Percentiles rank a stretch among this genome's conserved stretches.
These are phyloP conservation scores for Glycine tomentella DNA, from an alignment of 306 rosid genomes.

Conservation along the genomic window DNA sequence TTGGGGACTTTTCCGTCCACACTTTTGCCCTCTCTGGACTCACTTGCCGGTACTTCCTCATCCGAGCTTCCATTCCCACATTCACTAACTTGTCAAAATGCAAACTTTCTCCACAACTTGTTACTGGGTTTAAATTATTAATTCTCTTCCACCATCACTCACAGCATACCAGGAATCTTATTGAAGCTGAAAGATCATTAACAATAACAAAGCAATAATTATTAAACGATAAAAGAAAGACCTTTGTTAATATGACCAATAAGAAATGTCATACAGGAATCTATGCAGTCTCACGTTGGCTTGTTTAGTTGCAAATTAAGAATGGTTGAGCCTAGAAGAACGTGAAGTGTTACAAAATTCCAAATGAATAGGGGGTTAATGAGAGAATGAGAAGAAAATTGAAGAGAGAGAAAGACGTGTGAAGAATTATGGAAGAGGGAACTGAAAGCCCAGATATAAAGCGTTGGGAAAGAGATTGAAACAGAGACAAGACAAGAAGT, in stretches of 20 bases:
- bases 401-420: not conserved
- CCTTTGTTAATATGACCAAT: slow-evolving; percentile 14
- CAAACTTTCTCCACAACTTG: slow-evolving; percentile 11
- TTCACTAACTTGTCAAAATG: slow-evolving; percentile 35
- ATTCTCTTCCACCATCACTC: not conserved
- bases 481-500: slow-evolving; percentile 43
- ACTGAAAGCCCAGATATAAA: slow-evolving; percentile 10
- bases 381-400: not conserved
- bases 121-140: not conserved
- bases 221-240: not conserved
- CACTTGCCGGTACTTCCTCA: slow-evolving; percentile 76
- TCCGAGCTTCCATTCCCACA: slow-evolving; percentile 69
- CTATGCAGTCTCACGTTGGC: slow-evolving; percentile 9
- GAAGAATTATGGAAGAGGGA: not conserved
- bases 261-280: not conserved
- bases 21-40: slow-evolving; percentile 93
- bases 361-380: not conserved
- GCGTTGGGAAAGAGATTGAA: slow-evolving; percentile 19
- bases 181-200: slow-evolving; percentile 9
- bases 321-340: not conserved
- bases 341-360: not conserved
- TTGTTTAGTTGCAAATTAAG: not conserved
- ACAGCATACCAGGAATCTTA: slow-evolving; percentile 25
- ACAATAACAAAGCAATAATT: slow-evolving; percentile 12
- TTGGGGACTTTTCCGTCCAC: slow-evolving; percentile 94